A percentile compares a stretch with the other conserved stretches of the same genome.
These are phyloP conservation scores for Clitocybe nebularis DNA, from an alignment of 1,284 basidiomycete genomes.

Conservation along the genomic window DNA sequence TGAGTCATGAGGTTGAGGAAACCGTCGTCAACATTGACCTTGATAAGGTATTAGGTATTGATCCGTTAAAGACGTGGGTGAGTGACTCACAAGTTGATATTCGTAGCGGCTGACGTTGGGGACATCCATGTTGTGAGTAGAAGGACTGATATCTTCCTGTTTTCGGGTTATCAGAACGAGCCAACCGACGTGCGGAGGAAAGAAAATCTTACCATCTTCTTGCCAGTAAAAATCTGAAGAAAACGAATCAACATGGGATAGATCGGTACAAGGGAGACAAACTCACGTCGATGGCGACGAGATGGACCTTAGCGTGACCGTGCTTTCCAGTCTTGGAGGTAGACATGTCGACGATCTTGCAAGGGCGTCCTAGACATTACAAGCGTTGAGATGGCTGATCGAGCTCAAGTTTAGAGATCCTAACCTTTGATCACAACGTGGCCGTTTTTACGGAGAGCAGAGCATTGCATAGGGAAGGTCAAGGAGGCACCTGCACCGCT, in stretches of 20 bases:
- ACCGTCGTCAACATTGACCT: conserved; percentile 85
- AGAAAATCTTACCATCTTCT: conserved; percentile 80
- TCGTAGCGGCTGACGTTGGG: conserved; percentile 91
- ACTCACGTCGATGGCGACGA: conserved; percentile 93
- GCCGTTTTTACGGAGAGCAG: conserved; percentile 91
- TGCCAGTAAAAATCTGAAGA: conserved; percentile 87
- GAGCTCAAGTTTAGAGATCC: conserved; percentile 9
- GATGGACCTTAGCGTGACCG: conserved; percentile 99
- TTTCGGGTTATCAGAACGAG: conserved; percentile 11
- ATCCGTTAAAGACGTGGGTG: conserved; percentile 2
- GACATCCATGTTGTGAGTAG: conserved; percentile 99
- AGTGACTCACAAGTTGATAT: conserved; percentile 79
- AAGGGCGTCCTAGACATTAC: conserved; percentile 70
- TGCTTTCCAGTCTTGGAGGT: conserved; percentile 99
- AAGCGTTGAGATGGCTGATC: conserved; percentile 1
- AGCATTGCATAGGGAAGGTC: conserved; percentile 97
- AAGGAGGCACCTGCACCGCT: conserved; percentile 80
- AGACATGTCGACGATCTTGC: conserved; percentile 99
- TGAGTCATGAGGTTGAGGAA: conserved; percentile 93
- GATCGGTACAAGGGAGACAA: conserved; percentile 3
- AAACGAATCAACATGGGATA: conserved; percentile 1
- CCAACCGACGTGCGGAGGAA: conserved; percentile 3
- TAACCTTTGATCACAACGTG: conserved; percentile 96
- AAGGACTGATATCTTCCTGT: conserved; percentile 97
- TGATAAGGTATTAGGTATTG: conserved; percentile 9